Conservation (phyloP, 2,329 filamentous ascomycete genomes). For the Fusarium agapanthi region DNA sequence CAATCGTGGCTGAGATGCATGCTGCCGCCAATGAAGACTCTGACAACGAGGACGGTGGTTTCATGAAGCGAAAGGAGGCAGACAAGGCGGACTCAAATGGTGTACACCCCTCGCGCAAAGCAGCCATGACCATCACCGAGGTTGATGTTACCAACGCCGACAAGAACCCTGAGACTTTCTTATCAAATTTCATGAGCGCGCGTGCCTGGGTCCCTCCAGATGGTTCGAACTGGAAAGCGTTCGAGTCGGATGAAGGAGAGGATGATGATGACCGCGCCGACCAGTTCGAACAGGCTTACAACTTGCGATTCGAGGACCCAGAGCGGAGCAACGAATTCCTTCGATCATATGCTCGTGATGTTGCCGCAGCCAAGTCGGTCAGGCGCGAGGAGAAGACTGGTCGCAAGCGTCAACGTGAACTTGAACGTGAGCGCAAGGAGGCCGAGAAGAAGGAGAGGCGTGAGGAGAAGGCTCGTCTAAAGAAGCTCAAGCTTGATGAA, state of each 20-base stretch:
- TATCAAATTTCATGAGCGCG: slow-evolving; percentile 95
- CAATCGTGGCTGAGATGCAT: slow-evolving; percentile 83
- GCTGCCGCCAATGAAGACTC: slow-evolving; percentile 64
- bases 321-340: slow-evolving; percentile 87
- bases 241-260: slow-evolving; percentile 94
- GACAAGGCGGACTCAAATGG: slow-evolving; percentile 53
- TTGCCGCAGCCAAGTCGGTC: slow-evolving; percentile 82
- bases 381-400: slow-evolving; percentile 82
- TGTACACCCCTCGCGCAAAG: slow-evolving; percentile 65
- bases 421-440: slow-evolving; percentile 80
- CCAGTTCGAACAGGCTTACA: slow-evolving; percentile 91
- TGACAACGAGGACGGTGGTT: slow-evolving; percentile 69
- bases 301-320: slow-evolving; percentile 94
- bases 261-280: slow-evolving; percentile 77
- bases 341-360: slow-evolving; percentile 87
- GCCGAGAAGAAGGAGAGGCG: slow-evolving; percentile 78
- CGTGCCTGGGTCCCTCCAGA: slow-evolving; percentile 85
- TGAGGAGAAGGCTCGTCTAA: slow-evolving; percentile 82
- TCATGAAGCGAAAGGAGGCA: slow-evolving; percentile 75
- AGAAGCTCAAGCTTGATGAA: slow-evolving; percentile 90
- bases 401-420: slow-evolving; percentile 80
- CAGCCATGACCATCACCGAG: slow-evolving; percentile 60
- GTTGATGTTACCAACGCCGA: slow-evolving; percentile 79
- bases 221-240: slow-evolving; percentile 75
- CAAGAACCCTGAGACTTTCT: slow-evolving; percentile 87